These are phyloP conservation scores for Neophaeococcomyces aloes DNA, from an alignment of 2,329 filamentous ascomycete genomes.

Conservation along the genomic window DNA sequence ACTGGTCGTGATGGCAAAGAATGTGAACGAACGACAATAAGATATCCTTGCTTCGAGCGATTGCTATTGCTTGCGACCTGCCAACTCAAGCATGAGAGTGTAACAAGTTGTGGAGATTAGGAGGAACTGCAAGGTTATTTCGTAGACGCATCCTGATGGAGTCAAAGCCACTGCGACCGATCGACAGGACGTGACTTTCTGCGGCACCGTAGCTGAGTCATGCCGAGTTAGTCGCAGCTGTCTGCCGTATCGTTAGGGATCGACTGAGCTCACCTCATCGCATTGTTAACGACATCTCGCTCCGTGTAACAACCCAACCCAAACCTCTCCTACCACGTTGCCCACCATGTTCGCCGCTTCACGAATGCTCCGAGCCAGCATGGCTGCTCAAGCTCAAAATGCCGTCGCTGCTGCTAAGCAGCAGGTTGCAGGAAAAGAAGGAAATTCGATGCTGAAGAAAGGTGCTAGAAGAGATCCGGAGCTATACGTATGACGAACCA, in stretches of 20 bases:
- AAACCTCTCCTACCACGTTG: not conserved
- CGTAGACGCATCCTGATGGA: too few species aligned
- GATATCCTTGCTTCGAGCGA: not conserved
- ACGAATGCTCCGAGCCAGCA: conserved; percentile 4
- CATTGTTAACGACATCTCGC: not conserved
- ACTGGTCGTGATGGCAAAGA: not conserved
- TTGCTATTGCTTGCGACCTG: too few species aligned
- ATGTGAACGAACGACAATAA: not conserved
- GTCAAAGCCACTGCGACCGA: too few species aligned
- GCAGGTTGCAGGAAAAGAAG: conserved; percentile 25
- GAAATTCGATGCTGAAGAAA: conserved; percentile 43
- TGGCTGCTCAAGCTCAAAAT: conserved; percentile 20
- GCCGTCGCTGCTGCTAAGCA: conserved; percentile 39
- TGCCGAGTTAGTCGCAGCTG: too few species aligned
- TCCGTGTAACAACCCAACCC: not conserved
- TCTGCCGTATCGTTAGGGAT: not conserved
- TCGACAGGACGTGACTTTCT: too few species aligned
- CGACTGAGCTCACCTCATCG: conserved; percentile 5
- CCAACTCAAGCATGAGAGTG: too few species aligned
- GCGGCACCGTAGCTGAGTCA: too few species aligned
- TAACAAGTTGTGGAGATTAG: too few species aligned
- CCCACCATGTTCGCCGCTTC: conserved; percentile 5
- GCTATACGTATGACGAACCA: conserved; percentile 51
- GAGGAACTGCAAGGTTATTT: too few species aligned
- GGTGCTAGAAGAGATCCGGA: conserved; percentile 61